phyloP scores from a whole-genome alignment of 495 filamentous ascomycete species.

The Hypoxylon lenormandii region DNA sequence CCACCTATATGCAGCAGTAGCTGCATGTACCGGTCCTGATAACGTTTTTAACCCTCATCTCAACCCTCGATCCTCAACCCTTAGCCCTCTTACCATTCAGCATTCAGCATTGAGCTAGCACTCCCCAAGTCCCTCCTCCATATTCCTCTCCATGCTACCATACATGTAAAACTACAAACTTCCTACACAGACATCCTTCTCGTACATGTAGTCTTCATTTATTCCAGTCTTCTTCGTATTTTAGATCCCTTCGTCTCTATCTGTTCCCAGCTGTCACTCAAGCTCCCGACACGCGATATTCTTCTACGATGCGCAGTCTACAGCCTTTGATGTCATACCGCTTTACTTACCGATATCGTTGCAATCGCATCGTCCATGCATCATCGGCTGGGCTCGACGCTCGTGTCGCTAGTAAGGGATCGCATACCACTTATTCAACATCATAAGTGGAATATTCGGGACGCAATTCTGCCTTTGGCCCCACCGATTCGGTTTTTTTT shows the following conservation, averaged over 20 bases:
- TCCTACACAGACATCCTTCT: not conserved
- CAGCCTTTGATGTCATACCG: constrained; percentile 30
- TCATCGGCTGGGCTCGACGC: constrained; percentile 40
- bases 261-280: constrained; percentile 2
- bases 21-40: constrained; percentile 29
- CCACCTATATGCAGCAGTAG: constrained; percentile 4
- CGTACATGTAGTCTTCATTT: not conserved
- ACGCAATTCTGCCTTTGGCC: constrained; percentile 1
- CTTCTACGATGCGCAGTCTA: constrained; percentile 42
- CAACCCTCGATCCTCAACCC: too few relatives aligned
- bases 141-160: constrained; percentile 24
- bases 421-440: constrained; percentile 38
- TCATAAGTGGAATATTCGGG: constrained; percentile 27
- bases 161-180: constrained; percentile 31
- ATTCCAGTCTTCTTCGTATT: constrained; percentile 20
- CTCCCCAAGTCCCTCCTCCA: constrained; percentile 27
- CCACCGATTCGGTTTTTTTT: constrained; percentile 16
- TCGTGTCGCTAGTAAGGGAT: constrained; percentile 37
- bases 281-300: constrained; percentile 14
- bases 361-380: constrained; percentile 45
- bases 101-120: not conserved
- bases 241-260: constrained; percentile 7
- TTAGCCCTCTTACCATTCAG: not conserved
- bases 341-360: constrained; percentile 19
- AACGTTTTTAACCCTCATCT: constrained; percentile 34